These are phyloP conservation scores for Beauveria australis DNA, from an alignment of 2,329 filamentous ascomycete species.

Conservation along the genomic window DNA sequence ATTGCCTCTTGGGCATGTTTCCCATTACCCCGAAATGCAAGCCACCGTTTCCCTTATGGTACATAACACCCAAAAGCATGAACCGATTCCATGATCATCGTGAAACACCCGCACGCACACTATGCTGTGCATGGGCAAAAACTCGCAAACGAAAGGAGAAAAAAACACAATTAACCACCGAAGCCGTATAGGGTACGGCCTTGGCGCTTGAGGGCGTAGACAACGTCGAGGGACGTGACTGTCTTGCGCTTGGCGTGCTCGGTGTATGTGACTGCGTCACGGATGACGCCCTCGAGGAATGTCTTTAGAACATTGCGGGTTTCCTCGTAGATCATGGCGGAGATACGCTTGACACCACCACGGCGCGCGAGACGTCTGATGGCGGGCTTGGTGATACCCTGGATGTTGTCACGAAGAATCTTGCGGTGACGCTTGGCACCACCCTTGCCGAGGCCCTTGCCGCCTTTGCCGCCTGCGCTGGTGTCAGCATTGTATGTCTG, in stretches of 20 bases:
- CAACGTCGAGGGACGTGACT: conserved; percentile 53
- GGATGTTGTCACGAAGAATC: conserved; percentile 99
- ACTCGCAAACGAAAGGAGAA: conserved; percentile 20
- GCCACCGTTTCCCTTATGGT: conserved; percentile 33
- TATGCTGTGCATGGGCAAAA: conserved; percentile 16
- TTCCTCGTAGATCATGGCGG: conserved; percentile 74
- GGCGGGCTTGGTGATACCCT: conserved; percentile 97
- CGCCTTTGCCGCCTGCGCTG: conserved; percentile 75
- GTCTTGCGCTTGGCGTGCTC: conserved; percentile 68
- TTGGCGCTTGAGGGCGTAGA: conserved; percentile 53
- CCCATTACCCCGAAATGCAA: conserved; percentile 28
- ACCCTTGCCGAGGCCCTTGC: conserved; percentile 96
- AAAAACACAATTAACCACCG: conserved; percentile 50
- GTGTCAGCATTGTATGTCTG: conserved; percentile 6
- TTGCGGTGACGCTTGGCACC: conserved; percentile 98
- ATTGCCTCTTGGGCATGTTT: conserved; percentile 19
- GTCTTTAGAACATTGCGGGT: conserved; percentile 62
- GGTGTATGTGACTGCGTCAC: conserved; percentile 61
- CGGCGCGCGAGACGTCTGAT: conserved; percentile 97
- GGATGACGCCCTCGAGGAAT: conserved; percentile 61
- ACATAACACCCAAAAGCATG: conserved; percentile 36
- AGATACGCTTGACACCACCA: conserved; percentile 99
- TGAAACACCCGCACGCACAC: conserved; percentile 27
- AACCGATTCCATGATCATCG: conserved; percentile 34
- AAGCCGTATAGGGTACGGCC: conserved; percentile 69